Base-by-base conservation (phyloP, 306 rosid genomes). In the Quercus rubra region DNA sequence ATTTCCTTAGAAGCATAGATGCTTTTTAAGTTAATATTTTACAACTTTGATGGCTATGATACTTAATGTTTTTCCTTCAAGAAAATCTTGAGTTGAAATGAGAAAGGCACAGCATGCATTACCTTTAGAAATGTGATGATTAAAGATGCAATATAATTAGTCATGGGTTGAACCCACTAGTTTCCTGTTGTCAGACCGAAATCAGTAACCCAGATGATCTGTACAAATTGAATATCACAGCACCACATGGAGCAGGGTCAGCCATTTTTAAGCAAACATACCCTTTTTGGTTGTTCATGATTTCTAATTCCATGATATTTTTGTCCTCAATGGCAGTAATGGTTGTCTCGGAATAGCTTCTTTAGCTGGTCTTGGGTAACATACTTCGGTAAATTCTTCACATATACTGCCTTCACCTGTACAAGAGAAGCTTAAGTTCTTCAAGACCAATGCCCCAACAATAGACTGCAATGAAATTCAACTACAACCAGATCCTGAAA, bases 371-470 rank as follows among this genome's bases (percentile, higher is more conserved):
- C 98, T 86, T 93, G 98, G 31, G 98, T 92, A n/a, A 92, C 92
- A 88, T 86, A 86, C 87, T 86, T 89, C 1, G 99, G 99, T 55
- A 95, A 83, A 85, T 92, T 88, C 85, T 95, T 95, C 81, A 95
- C 98, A 41, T 95, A 92, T 27, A 95, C 92, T 14, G 98, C 99
- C 85, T 91, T 95, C 82, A 92, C 98, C 99, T 95, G 90, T 56
- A 75, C 55, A 58, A 79, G 49, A 28, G 46, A 75, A 28, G 77
- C 62, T 12, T 19, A 71, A 80, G 70, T 78, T 52, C 54, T 63
- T 43, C 54, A 23, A 74, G 21, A 74, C 70, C 54, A 86, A 77
- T 70, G 75, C 43, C 78, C 66, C 74, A 78, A 20, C 68, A 75
- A 14, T 25, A 51, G 20, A 28, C 46, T 35, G 70, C 41, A 43